Evolutionary conservation across 805 yeast genomes (phyloP).

Genomic region (Pichia occidentalis): DNA sequence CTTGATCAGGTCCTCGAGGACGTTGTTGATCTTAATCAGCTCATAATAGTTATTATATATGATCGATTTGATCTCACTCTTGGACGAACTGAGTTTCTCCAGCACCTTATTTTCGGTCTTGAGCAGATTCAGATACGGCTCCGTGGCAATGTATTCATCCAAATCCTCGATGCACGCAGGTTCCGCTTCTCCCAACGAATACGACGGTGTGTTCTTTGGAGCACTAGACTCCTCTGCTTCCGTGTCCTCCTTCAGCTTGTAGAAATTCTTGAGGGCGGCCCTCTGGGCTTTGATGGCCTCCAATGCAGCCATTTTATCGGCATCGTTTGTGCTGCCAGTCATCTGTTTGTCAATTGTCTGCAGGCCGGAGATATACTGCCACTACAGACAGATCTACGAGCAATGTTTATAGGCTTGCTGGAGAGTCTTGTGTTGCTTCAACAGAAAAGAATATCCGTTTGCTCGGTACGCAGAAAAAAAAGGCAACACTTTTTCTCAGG

Average conservation of each 20-base stretch:
- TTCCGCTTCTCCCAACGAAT: conserved; percentile 5
- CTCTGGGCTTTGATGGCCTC: conserved; percentile 24
- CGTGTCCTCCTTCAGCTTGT: conserved; percentile 30
- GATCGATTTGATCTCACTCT: conserved; percentile 59
- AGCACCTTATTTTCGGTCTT: conserved; percentile 36
- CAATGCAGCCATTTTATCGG: not conserved
- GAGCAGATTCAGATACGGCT: conserved; percentile 30
- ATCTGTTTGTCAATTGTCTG: not conserved
- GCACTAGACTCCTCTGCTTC: conserved; percentile 9
- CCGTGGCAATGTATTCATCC: conserved; percentile 28
- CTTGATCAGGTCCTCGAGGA: conserved; percentile 35
- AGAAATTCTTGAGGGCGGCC: conserved; percentile 37
- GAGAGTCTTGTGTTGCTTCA: no score
- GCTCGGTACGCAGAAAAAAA: no score
- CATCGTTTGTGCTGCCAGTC: not conserved
- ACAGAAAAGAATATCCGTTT: no score
- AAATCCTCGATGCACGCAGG: conserved; percentile 19
- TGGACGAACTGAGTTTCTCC: conserved; percentile 43
- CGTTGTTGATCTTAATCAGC: conserved; percentile 57
- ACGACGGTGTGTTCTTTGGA: conserved; percentile 3
- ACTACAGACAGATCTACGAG: no score
- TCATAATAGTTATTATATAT: conserved; percentile 74
- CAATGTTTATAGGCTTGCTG: no score
- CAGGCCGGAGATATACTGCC: no score
- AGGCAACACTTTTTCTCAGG: no score